Evolutionary conservation across 2,329 filamentous ascomycete genomes (phyloP), one percentile per base, ranked within the genome.

Genomic region (Epichloe gansuensis): DNA sequence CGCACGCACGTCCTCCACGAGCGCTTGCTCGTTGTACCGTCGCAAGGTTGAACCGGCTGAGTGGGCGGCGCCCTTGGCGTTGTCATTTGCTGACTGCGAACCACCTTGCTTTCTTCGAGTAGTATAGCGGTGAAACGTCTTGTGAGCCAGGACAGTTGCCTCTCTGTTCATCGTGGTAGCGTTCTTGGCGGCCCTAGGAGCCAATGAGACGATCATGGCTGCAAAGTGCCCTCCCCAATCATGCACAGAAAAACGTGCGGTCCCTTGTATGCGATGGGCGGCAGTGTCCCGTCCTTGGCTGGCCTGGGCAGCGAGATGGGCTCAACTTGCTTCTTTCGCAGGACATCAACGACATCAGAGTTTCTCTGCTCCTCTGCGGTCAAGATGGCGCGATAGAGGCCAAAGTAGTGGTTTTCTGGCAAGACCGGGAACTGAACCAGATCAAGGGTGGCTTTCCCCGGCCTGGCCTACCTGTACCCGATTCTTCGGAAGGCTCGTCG

Each of bases 221-320:
- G 93, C 93, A 64, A 98, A 98, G 66, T 98, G 93, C 0, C 93
- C 93, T 55, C 93, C 93, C 93, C 93, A 49, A 98, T 95, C 93
- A 98, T 98, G 69, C 91, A 97, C 47, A 98, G 78, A 65, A 98
- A 97, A 48, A 95, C 82, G 65, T 97, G 91, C 2, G 90, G 88
- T 7, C 85, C 83, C 25, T 82, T 80, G 63, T 85, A 81, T 3
- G 74, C 73, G 9, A 77, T 69, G 2, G 75, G 71, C 2, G 77
- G 74, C 5, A 81, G 67, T 15, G 74, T 72, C 2, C 81, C 80
- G 47, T 83, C 82, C 53, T 80, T 81, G 39, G 75, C 69, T 2
- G 77, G 72, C 55, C 78, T 78, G 35, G 68, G 75, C 52, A 69
- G 72, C 43, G 69, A 67, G 62, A 72, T 80, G 0, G 88, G 83